These are phyloP conservation scores for Bauhinia variegata DNA, from an alignment of 306 rosid species.

Conservation along the genomic window DNA sequence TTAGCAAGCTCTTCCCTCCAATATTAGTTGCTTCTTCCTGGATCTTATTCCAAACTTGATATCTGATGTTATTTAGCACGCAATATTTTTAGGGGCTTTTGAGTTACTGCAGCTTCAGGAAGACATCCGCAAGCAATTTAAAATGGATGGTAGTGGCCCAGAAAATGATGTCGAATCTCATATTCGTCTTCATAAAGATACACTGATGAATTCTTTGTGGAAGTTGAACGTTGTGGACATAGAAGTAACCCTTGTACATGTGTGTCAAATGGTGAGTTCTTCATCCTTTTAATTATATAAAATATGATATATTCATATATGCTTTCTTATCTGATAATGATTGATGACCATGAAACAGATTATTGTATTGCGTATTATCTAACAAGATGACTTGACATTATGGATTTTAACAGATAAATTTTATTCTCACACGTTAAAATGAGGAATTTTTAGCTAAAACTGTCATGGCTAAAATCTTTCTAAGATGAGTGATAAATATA, in stretches of 20 bases:
- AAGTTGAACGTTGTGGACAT: constrained; percentile 91
- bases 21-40: constrained; percentile 18
- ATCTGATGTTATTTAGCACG: constrained; percentile 37
- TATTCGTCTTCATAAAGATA: constrained; percentile 68
- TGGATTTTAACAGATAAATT: neutral
- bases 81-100: constrained; percentile 68
- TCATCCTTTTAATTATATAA: constrained; percentile 4
- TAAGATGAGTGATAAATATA: constrained; percentile 15
- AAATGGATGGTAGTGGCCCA: constrained; percentile 56
- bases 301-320: neutral
- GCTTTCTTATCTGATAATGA: neutral
- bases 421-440: neutral
- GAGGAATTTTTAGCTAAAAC: neutral
- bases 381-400: constrained; percentile 12
- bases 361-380: constrained; percentile 3
- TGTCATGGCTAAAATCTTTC: neutral
- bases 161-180: constrained; percentile 72
- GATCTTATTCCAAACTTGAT: constrained; percentile 6
- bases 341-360: constrained; percentile 25
- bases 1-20: constrained; percentile 5
- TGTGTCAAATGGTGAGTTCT: constrained; percentile 89
- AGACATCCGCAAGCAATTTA: constrained; percentile 66
- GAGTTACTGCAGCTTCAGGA: constrained; percentile 87
- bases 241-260: constrained; percentile 85
- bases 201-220: constrained; percentile 82